A percentile compares a stretch with the other conserved stretches of the same genome.
Evolutionary conservation across 1,139 yeast species (phyloP).

Genomic region (Magnusiomyces magnusii): DNA sequence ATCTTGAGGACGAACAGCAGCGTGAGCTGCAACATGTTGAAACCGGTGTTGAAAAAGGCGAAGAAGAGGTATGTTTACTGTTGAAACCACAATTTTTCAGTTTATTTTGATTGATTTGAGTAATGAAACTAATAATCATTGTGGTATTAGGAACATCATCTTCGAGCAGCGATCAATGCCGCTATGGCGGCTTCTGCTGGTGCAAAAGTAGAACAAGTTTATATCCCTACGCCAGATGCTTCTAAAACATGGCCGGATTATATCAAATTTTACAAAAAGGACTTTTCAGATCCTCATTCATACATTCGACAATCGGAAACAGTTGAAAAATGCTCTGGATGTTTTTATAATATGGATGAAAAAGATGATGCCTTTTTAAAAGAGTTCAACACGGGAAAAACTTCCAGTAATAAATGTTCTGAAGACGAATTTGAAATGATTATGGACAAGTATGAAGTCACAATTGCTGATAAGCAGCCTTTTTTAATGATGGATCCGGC

Average conservation of each 20-base stretch:
- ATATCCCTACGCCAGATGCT: constrained; percentile 97
- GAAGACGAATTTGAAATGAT: constrained; percentile 85
- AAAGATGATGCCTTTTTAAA: constrained; percentile 62
- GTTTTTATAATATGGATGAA: constrained; percentile 87
- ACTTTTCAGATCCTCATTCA: constrained; percentile 63
- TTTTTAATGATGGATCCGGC: constrained; percentile 78
- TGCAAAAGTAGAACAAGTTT: constrained; percentile 53
- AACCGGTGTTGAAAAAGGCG: constrained; percentile 97
- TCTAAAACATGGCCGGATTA: constrained; percentile 77
- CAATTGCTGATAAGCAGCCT: constrained; percentile 77
- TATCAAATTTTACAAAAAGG: constrained; percentile 56
- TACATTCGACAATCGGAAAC: constrained; percentile 90
- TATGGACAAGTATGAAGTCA: constrained; percentile 65
- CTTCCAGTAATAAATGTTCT: constrained; percentile 37
- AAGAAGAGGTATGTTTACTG: constrained; percentile 55
- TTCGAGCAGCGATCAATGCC: constrained; percentile 82
- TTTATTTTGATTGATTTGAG: not conserved
- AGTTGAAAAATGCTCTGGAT: constrained; percentile 87
- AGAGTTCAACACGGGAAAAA: constrained; percentile 35
- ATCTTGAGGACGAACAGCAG: constrained; percentile 63
- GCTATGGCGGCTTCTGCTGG: constrained; percentile 50
- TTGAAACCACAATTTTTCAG: constrained; percentile 7
- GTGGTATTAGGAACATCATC: constrained; percentile 70
- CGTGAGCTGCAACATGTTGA: constrained; percentile 86
- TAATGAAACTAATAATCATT: too few relatives aligned